These are phyloP conservation scores for Zostera marina DNA, from an alignment of 116 monocot species.

Conservation along the genomic window DNA sequence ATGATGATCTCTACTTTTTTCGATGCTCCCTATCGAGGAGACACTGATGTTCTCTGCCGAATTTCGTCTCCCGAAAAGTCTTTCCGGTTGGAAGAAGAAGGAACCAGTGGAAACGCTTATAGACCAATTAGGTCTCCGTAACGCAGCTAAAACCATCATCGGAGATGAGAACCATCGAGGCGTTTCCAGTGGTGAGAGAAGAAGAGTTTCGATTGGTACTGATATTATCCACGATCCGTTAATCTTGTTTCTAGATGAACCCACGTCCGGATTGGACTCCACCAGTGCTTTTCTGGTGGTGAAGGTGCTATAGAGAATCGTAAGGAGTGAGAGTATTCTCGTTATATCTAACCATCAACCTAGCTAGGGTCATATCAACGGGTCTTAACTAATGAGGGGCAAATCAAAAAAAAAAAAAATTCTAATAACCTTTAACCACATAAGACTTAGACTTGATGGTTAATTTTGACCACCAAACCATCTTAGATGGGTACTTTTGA, in stretches of 20 bases:
- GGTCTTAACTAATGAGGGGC: no score
- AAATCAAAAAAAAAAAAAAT: no score
- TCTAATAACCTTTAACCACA: no score
- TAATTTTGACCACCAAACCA: no score
- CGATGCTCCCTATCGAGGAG: conserved; percentile 83
- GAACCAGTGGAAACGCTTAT: conserved; percentile 41
- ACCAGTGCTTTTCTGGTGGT: conserved; percentile 79
- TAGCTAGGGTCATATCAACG: conserved; percentile 42
- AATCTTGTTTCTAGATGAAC: conserved; percentile 80
- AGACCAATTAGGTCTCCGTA: conserved; percentile 65
- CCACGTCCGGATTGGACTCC: conserved; percentile 80
- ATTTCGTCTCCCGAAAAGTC: conserved; percentile 53
- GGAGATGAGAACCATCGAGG: conserved; percentile 79
- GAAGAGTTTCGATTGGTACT: conserved; percentile 63
- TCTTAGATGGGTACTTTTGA: no score
- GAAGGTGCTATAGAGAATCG: conserved; percentile 56
- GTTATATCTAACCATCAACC: conserved; percentile 77
- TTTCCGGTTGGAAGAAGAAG: conserved; percentile 44
- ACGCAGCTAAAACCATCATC: conserved; percentile 58
- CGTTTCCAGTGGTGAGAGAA: conserved; percentile 65
- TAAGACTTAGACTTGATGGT: no score
- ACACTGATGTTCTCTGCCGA: conserved; percentile 76
- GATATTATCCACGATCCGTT: conserved; percentile 86
- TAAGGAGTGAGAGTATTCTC: conserved; percentile 52
- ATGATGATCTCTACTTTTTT: conserved; percentile 68